These are phyloP conservation scores for Candida wancherniae DNA, from an alignment of 805 yeast genomes.

Conservation along the genomic window DNA sequence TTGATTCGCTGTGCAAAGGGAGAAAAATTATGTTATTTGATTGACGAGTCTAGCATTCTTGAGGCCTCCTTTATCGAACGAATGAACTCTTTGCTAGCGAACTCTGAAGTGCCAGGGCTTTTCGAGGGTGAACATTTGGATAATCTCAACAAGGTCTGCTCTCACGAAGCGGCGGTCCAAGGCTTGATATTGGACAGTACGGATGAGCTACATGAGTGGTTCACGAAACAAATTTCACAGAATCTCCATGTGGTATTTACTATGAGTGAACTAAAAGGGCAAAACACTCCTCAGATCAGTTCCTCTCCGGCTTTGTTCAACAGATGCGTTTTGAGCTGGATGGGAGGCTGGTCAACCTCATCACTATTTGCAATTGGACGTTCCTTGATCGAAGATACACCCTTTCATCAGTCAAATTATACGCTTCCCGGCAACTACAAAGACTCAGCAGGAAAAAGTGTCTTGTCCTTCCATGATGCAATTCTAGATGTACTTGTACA, in stretches of 20 bases:
- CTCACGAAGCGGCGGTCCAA: constrained; percentile 50
- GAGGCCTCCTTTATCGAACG: constrained; percentile 81
- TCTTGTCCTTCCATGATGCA: constrained; percentile 36
- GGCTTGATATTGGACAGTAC: constrained; percentile 63
- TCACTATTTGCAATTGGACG: constrained; percentile 50
- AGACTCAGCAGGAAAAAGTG: constrained; percentile 8
- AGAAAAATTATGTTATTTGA: constrained; percentile 61
- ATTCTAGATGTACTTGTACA: constrained; percentile 43
- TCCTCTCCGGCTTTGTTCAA: constrained; percentile 87
- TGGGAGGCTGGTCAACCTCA: constrained; percentile 71
- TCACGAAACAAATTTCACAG: constrained; percentile 56
- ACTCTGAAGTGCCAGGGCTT: constrained; percentile 87
- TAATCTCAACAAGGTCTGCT: constrained; percentile 49
- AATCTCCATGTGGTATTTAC: constrained; percentile 84
- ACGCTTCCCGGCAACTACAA: constrained; percentile 24
- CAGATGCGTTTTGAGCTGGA: constrained; percentile 83
- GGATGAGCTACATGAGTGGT: constrained; percentile 74
- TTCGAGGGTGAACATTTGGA: constrained; percentile 70
- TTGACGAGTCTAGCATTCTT: constrained; percentile 75
- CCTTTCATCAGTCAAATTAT: constrained; percentile 49
- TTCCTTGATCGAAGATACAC: constrained; percentile 38
- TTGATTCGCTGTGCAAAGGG: constrained; percentile 46
- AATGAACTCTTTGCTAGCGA: constrained; percentile 90
- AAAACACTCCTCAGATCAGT: constrained; percentile 42
- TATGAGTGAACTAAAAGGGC: constrained; percentile 42